These are phyloP conservation scores for Amanita phalloides DNA, from an alignment of 768 basidiomycete species.

Conservation along the genomic window DNA sequence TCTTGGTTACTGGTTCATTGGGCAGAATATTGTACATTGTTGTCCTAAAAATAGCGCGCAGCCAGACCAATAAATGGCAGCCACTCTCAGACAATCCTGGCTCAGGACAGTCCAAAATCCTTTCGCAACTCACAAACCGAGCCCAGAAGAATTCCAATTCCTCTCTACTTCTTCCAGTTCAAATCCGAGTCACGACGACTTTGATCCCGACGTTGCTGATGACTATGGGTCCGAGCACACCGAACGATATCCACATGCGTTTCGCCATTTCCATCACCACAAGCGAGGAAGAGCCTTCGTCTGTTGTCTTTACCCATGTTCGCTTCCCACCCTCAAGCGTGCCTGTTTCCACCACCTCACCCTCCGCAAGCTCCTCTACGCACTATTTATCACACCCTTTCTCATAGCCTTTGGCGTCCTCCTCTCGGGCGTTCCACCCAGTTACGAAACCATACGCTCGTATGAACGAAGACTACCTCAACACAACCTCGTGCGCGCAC, in stretches of 20 bases:
- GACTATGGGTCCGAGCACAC: neutral
- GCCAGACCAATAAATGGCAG: neutral
- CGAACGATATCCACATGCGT: no score
- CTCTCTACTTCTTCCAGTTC: neutral
- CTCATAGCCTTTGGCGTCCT: conserved; percentile 19
- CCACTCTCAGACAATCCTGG: neutral
- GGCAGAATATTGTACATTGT: no score
- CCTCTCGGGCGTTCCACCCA: conserved; percentile 28
- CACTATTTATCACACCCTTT: neutral
- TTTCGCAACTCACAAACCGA: neutral
- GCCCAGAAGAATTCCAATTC: neutral
- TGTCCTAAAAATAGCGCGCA: no score
- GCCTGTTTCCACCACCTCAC: neutral
- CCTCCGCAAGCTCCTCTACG: conserved; percentile 1
- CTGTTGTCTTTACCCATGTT: neutral
- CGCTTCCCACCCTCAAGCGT: neutral
- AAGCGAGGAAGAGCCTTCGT: neutral
- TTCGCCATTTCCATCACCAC: neutral
- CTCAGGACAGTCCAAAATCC: neutral
- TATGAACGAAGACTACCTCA: conserved; percentile 28
- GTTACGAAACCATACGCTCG: conserved; percentile 21
- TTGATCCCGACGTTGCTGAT: neutral
- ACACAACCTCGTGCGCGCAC: conserved; percentile 16
- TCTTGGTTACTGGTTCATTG: no score
- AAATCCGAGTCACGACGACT: neutral